Conservation (phyloP, 1,139 yeast species). For the Taphrina pruni region DNA sequence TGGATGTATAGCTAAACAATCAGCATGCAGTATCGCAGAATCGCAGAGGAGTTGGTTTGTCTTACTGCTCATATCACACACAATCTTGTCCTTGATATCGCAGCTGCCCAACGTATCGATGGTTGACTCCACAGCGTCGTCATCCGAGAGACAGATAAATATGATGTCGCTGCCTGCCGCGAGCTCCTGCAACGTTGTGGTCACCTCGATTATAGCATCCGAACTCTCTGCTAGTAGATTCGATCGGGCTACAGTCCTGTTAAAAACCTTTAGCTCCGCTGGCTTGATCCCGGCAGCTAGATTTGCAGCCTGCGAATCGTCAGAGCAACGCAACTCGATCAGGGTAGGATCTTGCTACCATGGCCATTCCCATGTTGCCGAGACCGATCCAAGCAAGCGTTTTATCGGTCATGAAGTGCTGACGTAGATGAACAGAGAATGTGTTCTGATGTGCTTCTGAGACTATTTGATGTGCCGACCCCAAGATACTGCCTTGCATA, state of each 20-base stretch:
- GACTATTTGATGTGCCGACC: no score
- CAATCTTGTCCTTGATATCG: constrained; percentile 46
- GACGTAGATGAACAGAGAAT: no score
- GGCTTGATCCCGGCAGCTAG: constrained; percentile 44
- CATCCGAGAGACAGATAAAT: constrained; percentile 46
- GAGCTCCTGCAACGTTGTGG: constrained; percentile 44
- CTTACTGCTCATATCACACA: constrained; percentile 47
- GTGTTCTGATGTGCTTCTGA: no score
- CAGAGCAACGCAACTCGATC: not conserved
- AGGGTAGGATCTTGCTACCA: constrained; percentile 38
- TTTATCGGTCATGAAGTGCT: no score
- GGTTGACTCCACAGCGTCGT: constrained; percentile 38
- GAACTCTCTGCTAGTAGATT: constrained; percentile 41
- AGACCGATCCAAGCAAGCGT: constrained; percentile 36
- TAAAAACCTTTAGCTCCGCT: constrained; percentile 44
- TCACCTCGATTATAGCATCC: constrained; percentile 37
- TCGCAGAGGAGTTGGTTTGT: no score
- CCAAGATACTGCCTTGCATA: no score
- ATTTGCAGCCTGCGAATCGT: constrained; percentile 24
- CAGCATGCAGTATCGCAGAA: no score
- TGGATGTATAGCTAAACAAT: constrained; percentile 49
- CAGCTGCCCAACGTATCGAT: constrained; percentile 11
- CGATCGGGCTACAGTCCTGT: constrained; percentile 44
- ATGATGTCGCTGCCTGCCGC: constrained; percentile 45
- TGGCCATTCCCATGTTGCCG: constrained; percentile 43